Evolutionary conservation across 108 stramenopile genomes (phyloP), one percentile per base, ranked within the genome.

Genomic region (Seminavis robusta): DNA sequence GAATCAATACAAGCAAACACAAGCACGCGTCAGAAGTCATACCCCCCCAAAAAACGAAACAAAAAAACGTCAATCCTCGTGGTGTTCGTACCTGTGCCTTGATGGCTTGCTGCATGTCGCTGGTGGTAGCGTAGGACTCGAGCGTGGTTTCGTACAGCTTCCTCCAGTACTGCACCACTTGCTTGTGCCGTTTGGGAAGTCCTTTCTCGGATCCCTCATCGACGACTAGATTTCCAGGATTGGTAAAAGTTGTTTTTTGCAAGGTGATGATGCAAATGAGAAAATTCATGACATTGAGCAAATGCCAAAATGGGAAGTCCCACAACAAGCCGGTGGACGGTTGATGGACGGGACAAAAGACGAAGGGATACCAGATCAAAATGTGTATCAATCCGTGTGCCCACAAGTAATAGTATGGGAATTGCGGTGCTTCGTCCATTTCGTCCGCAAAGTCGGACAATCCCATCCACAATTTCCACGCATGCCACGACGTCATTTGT

Each of bases 391-490:
- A 26, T 26, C 77, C 67, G 41, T 83, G 60, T 1, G 58, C 33
- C 13, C 76, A 48, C 55, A 90, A 69, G 70, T 81, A 84, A 28
- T 79, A 87, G 52, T 86, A 85, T 23, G 90, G 90, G 47, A 86
- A 84, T 21, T 68, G 79, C 27, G 73, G 77, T 8, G 76, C 67
- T 47, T 81, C 78, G 20, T 83, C 75, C 52, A 75, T 56, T 27
- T 86, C 80, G 24, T 79, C 68, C 36, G 61, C 58, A 28, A 56
- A 69, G 21, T 67, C 43, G 8, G 57, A n/a, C 54, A 84, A 70
- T 23, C 86, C 87, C 76, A 88, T 70, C 89, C 89, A 90, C 1
- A 45, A 56, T 63, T 78, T 74, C 87, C 88, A 90, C 11, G 47
- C 69, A 21, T 74, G 78, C 29, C 68, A 59, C 23, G 79, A 79